A percentile compares a stretch with the other conserved stretches of the same genome.
Conservation (phyloP, 2,329 filamentous ascomycete species). For the Calonectria honghensis region DNA sequence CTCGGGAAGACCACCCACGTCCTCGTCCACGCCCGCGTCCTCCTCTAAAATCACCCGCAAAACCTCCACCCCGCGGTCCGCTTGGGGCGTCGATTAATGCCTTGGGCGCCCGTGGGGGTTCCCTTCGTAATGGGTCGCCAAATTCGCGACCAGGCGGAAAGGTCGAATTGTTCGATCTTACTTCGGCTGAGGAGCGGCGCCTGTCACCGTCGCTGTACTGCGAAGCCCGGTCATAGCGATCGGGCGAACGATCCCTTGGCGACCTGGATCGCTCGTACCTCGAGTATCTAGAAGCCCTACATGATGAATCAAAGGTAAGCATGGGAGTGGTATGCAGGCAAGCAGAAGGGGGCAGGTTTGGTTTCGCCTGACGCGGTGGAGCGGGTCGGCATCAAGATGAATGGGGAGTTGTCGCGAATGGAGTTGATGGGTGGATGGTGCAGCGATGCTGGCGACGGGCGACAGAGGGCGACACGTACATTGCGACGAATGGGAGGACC, state of each 20-base stretch:
- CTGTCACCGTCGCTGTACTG: slow-evolving; percentile 80
- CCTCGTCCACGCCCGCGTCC: slow-evolving; percentile 72
- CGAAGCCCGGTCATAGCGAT: slow-evolving; percentile 75
- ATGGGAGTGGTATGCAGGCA: slow-evolving; percentile 13
- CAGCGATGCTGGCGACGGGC: slow-evolving; percentile 10
- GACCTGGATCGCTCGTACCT: slow-evolving; percentile 77
- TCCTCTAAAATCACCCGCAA: slow-evolving; percentile 77
- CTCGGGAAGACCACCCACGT: slow-evolving; percentile 73
- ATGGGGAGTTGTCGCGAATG: slow-evolving; percentile 16
- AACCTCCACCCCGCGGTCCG: slow-evolving; percentile 80
- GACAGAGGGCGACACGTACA: slow-evolving; percentile 46
- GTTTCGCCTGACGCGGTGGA: neutral
- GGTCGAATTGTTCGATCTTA: slow-evolving; percentile 72
- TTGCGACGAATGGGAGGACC: slow-evolving; percentile 47
- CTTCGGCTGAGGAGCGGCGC: slow-evolving; percentile 79
- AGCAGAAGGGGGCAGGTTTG: neutral
- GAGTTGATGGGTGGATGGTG: slow-evolving; percentile 8
- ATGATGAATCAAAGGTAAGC: slow-evolving; percentile 59
- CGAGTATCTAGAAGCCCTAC: slow-evolving; percentile 76
- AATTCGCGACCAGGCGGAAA: slow-evolving; percentile 79
- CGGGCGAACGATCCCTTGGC: slow-evolving; percentile 81
- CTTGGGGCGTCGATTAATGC: slow-evolving; percentile 83
- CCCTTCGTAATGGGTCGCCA: slow-evolving; percentile 74
- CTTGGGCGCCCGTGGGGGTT: slow-evolving; percentile 88
- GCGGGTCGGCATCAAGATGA: neutral